Evolutionary conservation across 1,284 basidiomycete species (phyloP), one percentile per base, ranked within the genome.

Genomic region (Sporisorium scitamineum): DNA sequence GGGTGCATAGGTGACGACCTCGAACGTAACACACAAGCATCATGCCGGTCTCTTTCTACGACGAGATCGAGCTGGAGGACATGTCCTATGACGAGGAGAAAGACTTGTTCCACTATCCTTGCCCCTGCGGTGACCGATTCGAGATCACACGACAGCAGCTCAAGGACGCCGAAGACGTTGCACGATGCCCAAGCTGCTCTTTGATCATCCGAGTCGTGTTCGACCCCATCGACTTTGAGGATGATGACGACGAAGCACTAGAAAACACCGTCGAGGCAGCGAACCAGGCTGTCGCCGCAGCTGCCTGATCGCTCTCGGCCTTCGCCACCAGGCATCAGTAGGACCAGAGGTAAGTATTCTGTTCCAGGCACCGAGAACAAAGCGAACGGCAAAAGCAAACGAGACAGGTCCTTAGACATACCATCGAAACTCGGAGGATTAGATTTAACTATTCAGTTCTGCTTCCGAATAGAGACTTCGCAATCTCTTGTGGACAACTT

Each of bases 41-140:
- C 44, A 76, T 76, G 73, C 68, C 73, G 14, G 60, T 61, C n/a
- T 70, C 80, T 5, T 79, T 54, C 61, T 85, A 85, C 64, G 84
- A 85, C 61, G 84, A 85, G 56, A 78, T 85, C 44, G 84, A 85
- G 73, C 75, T 85, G 14, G 84, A 85, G 67, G 84, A 85, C 72
- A 83, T 85, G 82, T 76, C 80, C 48, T 85, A 79, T 56, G 84
- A 85, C 56, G 78, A 79, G 50, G 78, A 66, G 42, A 80, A 79
- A 73, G 80, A 84, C 50, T 63, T 83, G 31, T 85, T 85, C 95
- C 95, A 98, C 87, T 97, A 96, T 86, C 97, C 97, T 1, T 99
- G 95, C 84, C 96, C 96, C 1, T 99, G 97, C 84, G 96, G 96
- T 26, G 97, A 99, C 87, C 91, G 95, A 42, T 99, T 99, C 87